Conservation (phyloP, 177 flowering plant genomes). For the Vitis hybrid region DNA sequence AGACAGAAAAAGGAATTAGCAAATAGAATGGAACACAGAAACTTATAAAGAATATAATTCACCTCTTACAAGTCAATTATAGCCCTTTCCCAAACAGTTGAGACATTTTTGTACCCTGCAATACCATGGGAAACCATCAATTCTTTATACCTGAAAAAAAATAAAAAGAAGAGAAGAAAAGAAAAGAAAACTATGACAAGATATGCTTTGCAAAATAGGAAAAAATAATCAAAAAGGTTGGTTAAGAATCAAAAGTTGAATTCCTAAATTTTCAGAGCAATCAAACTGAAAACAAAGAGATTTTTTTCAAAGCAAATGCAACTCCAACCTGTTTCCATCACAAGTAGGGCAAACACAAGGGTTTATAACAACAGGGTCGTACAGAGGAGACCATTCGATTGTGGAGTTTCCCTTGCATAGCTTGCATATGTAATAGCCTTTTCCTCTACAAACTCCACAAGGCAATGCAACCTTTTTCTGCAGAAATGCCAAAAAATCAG, state of each 20-base stretch:
- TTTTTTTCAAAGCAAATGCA: too few species aligned
- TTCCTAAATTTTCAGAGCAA: too few species aligned
- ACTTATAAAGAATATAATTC: background rate
- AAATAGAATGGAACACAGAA: background rate
- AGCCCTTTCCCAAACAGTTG: constrained; percentile 70
- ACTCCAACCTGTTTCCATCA: constrained; percentile 63
- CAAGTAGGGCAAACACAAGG: constrained; percentile 88
- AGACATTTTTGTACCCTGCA: constrained; percentile 72
- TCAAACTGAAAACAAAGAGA: too few species aligned
- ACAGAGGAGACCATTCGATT: constrained; percentile 75
- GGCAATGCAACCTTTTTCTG: constrained; percentile 51
- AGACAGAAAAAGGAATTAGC: background rate
- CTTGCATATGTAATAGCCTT: constrained; percentile 70
- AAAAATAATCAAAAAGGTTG: too few species aligned
- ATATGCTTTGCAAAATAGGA: too few species aligned
- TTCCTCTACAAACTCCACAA: constrained; percentile 58
- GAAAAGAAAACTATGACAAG: too few species aligned
- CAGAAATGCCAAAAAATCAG: background rate
- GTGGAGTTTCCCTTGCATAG: constrained; percentile 64
- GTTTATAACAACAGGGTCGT: constrained; percentile 63
- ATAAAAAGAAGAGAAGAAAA: too few species aligned
- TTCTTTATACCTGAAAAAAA: too few species aligned
- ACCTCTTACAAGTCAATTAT: constrained; percentile 13
- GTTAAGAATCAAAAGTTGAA: too few species aligned
- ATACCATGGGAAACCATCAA: too few species aligned